Evolutionary conservation across 371 early-diverging fungal species (phyloP), one percentile per base, ranked within the genome.

Genomic region (Mortierella sp.): DNA sequence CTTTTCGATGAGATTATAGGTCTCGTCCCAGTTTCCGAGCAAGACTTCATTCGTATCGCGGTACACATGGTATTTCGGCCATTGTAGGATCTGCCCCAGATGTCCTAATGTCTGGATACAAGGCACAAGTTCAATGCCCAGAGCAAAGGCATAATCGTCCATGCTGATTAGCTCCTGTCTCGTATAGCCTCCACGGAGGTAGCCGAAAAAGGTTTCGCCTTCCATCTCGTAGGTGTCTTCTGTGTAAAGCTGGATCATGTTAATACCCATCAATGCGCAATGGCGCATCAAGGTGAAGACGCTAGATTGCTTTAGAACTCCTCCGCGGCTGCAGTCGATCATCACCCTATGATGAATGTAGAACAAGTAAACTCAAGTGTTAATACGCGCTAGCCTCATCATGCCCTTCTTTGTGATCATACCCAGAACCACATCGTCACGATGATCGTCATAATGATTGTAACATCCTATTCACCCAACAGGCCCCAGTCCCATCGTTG

Each of bases 101-200:
- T 95, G 95, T 2, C 95, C 95, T 54, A 95, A 79, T 10, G 94
- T 94, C 79, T 95, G 95, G 47, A 95, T 95, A 72, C 95, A 94
- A 6, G 95, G 91, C 21, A 95, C 89, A 2, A 94, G 90, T 68
- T 94, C 95, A 46, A 94, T 91, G n/a, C 93, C 95, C 84, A 94
- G 76, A 46, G 84, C 85, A 76, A 71, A 83, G 0, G 94, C 94
- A 64, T 92, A 93, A 62, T 92, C 88, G 66, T 95, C 95, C 52
- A 95, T 87, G 23, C 72, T 65, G 0, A 82, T 69, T 12, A 94
- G 81, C 51, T 95, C 94, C 46, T 83, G 83, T 43, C 83, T 82
- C 4, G 92, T 85, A 70, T 87, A 95, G 23, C 85, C 85, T 38
- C 93, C 92, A 61, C 95, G 83, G 47, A 93, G 66, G 67, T 94